Percentiles rank a stretch among this genome's conserved stretches.
Evolutionary conservation across 257 asterid genomes (phyloP).

Genomic region (Paulownia fortunei): DNA sequence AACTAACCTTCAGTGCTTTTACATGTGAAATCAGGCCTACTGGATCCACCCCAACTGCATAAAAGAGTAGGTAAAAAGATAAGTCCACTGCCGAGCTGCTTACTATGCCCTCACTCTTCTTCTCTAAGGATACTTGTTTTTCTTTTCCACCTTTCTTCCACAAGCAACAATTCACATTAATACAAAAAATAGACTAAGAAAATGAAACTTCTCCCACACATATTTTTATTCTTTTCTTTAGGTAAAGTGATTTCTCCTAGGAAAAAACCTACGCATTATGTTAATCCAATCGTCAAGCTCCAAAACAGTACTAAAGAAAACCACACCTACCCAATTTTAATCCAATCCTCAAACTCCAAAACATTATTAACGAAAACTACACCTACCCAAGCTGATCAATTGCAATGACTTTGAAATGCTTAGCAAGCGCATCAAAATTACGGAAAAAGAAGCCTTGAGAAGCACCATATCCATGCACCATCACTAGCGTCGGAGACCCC

Average conservation of each 20-base stretch:
- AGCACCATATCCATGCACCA: conserved; percentile 87
- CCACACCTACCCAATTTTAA: conserved; percentile 54
- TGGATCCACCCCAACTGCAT: conserved; percentile 92
- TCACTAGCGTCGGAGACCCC: conserved; percentile 78
- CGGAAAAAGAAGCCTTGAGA: conserved; percentile 90
- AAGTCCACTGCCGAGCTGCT: conserved; percentile 8
- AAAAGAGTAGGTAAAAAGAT: background rate
- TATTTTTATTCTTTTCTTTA: background rate
- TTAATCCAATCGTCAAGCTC: background rate
- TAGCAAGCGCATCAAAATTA: conserved; percentile 70
- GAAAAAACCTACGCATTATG: background rate
- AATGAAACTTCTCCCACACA: background rate
- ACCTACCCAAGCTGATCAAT: conserved; percentile 85
- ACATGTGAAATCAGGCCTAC: conserved; percentile 85
- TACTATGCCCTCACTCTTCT: background rate
- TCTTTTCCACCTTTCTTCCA: background rate
- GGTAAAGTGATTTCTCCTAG: background rate
- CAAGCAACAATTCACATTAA: background rate
- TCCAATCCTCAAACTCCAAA: background rate
- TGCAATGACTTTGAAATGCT: conserved; percentile 70
- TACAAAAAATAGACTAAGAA: background rate
- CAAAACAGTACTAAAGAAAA: background rate
- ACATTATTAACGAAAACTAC: background rate
- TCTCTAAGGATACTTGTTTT: background rate
- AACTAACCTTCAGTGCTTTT: conserved; percentile 81